Conservation (phyloP, 805 yeast species). For the Candida maesae region DNA sequence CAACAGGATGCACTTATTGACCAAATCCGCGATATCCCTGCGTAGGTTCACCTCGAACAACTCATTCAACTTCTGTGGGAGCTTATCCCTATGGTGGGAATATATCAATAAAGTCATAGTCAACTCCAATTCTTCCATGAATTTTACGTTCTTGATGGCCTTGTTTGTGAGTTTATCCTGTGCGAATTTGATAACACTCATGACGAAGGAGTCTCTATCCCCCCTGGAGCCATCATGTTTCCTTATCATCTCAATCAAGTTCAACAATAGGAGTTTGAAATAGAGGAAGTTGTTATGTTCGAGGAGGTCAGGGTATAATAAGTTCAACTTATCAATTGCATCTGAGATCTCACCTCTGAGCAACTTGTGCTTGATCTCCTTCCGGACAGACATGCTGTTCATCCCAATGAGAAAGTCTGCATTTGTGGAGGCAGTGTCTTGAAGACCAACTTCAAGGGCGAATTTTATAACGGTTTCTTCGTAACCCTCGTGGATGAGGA, state of each 20-base stretch:
- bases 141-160: slow-evolving; percentile 52
- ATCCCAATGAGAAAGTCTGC: slow-evolving; percentile 35
- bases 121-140: slow-evolving; percentile 70
- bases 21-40: slow-evolving; percentile 60
- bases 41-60: slow-evolving; percentile 60
- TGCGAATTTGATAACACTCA: slow-evolving; percentile 54
- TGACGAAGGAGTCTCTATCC: slow-evolving; percentile 46
- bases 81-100: slow-evolving; percentile 30
- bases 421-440: slow-evolving; percentile 22
- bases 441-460: slow-evolving; percentile 27
- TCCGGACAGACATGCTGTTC: slow-evolving; percentile 49
- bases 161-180: slow-evolving; percentile 58
- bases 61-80: slow-evolving; percentile 52
- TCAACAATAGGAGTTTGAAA: slow-evolving; percentile 67
- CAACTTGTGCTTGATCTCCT: slow-evolving; percentile 48
- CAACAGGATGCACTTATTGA: slow-evolving; percentile 59
- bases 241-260: slow-evolving; percentile 73
- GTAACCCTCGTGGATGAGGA: slow-evolving; percentile 75
- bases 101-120: slow-evolving; percentile 76
- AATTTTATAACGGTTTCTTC: slow-evolving; percentile 55
- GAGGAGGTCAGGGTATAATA: slow-evolving; percentile 58
- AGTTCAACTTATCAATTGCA: slow-evolving; percentile 55
- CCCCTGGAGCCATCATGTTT: slow-evolving; percentile 21
- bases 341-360: slow-evolving; percentile 56
- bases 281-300: slow-evolving; percentile 63